Conservation (phyloP, 495 filamentous ascomycete genomes). For the Apodospora peruviana region DNA sequence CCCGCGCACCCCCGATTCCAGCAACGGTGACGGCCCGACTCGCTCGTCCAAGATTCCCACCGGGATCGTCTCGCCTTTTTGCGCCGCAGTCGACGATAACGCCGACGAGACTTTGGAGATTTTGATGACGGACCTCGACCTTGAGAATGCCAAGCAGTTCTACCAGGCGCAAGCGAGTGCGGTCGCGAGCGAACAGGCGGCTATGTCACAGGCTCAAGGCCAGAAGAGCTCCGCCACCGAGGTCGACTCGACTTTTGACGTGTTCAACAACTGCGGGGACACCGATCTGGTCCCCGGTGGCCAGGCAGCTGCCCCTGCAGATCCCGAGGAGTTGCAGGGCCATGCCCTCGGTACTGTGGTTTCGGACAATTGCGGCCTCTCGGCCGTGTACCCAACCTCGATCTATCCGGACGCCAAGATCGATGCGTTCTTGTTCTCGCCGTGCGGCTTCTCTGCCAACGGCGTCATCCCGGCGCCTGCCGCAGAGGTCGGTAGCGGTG, state of each 20-base stretch:
- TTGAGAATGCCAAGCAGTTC: conserved; percentile 90
- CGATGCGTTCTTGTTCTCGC: conserved; percentile 94
- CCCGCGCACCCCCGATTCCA: conserved; percentile 61
- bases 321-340: no score
- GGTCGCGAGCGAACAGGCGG: conserved; percentile 68
- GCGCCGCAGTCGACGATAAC: conserved; percentile 32
- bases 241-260: conserved; percentile 59
- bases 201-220: conserved; percentile 50
- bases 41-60: conserved; percentile 49
- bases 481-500: conserved; percentile 43
- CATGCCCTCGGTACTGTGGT: conserved; percentile 92
- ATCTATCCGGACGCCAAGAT: conserved; percentile 90
- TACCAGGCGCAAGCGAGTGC: conserved; percentile 89
- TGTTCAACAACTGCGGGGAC: conserved; percentile 67
- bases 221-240: conserved; percentile 42
- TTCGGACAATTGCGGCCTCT: conserved; percentile 82
- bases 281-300: conserved; percentile 64
- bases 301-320: conserved; percentile 73
- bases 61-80: conserved; percentile 57
- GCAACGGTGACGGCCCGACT: conserved; percentile 19
- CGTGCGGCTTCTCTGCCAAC: conserved; percentile 97
- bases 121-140: conserved; percentile 96
- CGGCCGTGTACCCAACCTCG: conserved; percentile 79
- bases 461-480: conserved; percentile 81
- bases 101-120: conserved; percentile 93